These are phyloP conservation scores for Phialophora chinensis DNA, from an alignment of 2,329 filamentous ascomycete species.

Conservation along the genomic window DNA sequence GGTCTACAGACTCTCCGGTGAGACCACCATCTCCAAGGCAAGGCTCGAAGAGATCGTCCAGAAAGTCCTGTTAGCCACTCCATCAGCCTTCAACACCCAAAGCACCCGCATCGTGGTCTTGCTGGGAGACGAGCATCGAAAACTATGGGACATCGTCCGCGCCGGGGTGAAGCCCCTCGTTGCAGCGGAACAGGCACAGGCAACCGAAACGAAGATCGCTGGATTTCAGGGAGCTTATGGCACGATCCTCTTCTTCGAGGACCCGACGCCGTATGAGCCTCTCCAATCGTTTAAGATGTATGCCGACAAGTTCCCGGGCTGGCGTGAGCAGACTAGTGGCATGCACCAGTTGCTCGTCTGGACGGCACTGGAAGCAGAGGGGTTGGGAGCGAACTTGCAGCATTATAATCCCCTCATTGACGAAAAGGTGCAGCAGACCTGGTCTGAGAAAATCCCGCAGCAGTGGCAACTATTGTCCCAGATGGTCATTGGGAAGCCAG, in stretches of 20 bases:
- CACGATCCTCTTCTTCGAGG: conserved; percentile 85
- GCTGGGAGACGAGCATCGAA: conserved; percentile 79
- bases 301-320: conserved; percentile 77
- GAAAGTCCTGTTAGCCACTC: conserved; percentile 68
- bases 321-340: conserved; percentile 75
- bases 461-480: conserved; percentile 80
- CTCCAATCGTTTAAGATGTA: conserved; percentile 66
- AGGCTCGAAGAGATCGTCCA: conserved; percentile 11
- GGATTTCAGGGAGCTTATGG: conserved; percentile 72
- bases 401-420: conserved; percentile 91
- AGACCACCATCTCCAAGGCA: conserved; percentile 12
- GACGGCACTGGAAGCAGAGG: conserved; percentile 81
- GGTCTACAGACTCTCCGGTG: conserved; percentile 10
- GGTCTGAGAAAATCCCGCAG: conserved; percentile 65
- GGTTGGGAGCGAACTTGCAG: conserved; percentile 84
- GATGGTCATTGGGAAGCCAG: conserved; percentile 72
- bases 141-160: conserved; percentile 77
- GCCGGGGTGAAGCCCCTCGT: neutral
- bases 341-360: conserved; percentile 75
- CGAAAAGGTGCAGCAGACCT: conserved; percentile 69
- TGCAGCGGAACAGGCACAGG: conserved; percentile 8
- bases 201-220: conserved; percentile 70
- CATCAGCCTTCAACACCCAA: conserved; percentile 87
- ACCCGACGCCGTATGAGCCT: conserved; percentile 68
- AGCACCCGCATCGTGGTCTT: conserved; percentile 78